These are phyloP conservation scores for Brettanomyces nanus DNA, from an alignment of 805 yeast genomes.

Conservation along the genomic window DNA sequence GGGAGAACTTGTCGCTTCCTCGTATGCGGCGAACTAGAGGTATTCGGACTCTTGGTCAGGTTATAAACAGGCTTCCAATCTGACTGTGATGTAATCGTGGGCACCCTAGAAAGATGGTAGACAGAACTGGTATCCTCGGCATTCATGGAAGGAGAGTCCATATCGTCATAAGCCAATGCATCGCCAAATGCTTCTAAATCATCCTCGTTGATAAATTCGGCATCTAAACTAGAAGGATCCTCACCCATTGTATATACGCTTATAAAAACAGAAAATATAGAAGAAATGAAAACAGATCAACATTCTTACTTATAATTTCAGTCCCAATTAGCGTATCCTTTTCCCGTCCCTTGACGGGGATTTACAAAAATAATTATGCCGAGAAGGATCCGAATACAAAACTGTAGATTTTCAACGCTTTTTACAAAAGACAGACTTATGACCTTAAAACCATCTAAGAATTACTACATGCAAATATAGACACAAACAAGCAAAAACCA, in stretches of 20 bases:
- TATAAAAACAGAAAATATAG: neutral
- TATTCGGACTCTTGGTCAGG: constrained; percentile 8
- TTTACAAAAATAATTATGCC: too few species aligned
- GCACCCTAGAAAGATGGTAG: neutral
- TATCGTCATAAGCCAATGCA: constrained; percentile 29
- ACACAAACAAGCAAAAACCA: too few species aligned
- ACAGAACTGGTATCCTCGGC: constrained; percentile 2
- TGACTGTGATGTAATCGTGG: constrained; percentile 30
- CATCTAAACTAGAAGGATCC: constrained; percentile 17
- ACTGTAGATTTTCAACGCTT: too few species aligned
- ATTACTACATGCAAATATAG: too few species aligned
- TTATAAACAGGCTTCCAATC: constrained; percentile 40
- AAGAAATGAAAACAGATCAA: neutral
- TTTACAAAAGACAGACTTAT: too few species aligned
- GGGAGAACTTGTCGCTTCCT: neutral
- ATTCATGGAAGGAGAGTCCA: neutral
- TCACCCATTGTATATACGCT: neutral
- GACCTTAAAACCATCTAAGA: too few species aligned
- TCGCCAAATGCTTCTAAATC: constrained; percentile 29
- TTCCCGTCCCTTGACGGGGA: too few species aligned
- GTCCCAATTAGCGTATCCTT: too few species aligned
- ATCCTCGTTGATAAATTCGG: constrained; percentile 18
- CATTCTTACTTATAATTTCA: too few species aligned
- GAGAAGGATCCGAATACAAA: too few species aligned
- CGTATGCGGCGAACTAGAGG: neutral